phyloP scores from a whole-genome alignment of 371 early-diverging fungal genomes.

The Mucor circinelloides region DNA sequence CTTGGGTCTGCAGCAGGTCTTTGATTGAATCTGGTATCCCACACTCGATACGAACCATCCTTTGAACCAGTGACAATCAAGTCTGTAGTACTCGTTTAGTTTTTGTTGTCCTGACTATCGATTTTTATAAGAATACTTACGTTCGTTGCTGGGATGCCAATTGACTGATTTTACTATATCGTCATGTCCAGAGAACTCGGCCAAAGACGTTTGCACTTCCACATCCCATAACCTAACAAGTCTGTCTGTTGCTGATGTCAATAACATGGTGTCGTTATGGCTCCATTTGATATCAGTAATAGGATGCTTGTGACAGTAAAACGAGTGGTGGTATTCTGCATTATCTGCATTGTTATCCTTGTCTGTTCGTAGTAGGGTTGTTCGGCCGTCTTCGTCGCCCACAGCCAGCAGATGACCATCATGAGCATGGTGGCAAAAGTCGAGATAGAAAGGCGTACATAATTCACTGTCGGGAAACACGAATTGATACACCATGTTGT shows the following conservation, averaged over 20 bases:
- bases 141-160: conserved; percentile 53
- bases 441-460: conserved; percentile 19
- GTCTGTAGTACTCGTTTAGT: conserved; percentile 31
- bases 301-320: conserved; percentile 53
- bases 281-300: conserved; percentile 66
- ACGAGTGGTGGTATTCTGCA: conserved; percentile 19
- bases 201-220: conserved; percentile 42
- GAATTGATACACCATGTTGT: conserved; percentile 18
- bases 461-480: conserved; percentile 20
- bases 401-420: conserved; percentile 60
- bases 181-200: conserved; percentile 55
- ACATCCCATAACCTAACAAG: conserved; percentile 65
- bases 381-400: conserved; percentile 67
- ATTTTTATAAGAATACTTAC: conserved; percentile 50
- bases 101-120: neutral
- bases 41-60: conserved; percentile 65
- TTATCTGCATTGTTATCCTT: conserved; percentile 35
- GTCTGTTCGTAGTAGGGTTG: conserved; percentile 56
- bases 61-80: conserved; percentile 62
- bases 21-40: conserved; percentile 59
- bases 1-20: neutral
- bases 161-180: conserved; percentile 59
- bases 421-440: conserved; percentile 15
- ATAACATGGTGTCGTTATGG: conserved; percentile 48
- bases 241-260: conserved; percentile 67